phyloP scores from a whole-genome alignment of 371 early-diverging fungal species.

The Blastocladiella emersonii region DNA sequence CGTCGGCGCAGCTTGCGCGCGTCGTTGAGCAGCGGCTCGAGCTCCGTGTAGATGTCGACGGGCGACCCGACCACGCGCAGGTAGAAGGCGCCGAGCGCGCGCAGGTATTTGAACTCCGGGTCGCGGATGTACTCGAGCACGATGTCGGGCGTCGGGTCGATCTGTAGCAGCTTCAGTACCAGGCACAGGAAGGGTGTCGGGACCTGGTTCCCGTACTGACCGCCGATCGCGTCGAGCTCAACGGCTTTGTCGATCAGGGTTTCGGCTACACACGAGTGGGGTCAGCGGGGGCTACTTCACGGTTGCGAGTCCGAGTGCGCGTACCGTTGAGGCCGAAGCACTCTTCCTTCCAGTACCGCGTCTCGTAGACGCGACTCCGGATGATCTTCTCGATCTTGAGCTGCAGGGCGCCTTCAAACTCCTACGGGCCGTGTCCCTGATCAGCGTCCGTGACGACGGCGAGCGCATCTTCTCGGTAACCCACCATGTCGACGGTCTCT shows the following conservation, averaged over 20 bases:
- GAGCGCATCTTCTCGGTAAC: too few relatives aligned
- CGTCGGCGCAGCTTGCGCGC: slow-evolving; percentile 66
- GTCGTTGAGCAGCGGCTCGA: slow-evolving; percentile 78
- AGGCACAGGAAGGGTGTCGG: slow-evolving; percentile 87
- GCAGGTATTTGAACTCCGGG: slow-evolving; percentile 72
- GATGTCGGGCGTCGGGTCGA: slow-evolving; percentile 80
- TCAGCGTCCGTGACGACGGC: too few relatives aligned
- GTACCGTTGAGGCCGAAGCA: slow-evolving; percentile 85
- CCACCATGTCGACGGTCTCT: too few relatives aligned
- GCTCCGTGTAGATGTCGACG: slow-evolving; percentile 59
- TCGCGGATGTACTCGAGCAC: slow-evolving; percentile 57
- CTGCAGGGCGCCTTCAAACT: neutral
- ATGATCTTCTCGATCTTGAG: slow-evolving; percentile 72
- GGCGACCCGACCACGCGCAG: slow-evolving; percentile 61
- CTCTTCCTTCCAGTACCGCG: slow-evolving; percentile 87
- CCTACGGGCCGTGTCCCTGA: too few relatives aligned
- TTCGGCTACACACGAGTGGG: slow-evolving; percentile 39
- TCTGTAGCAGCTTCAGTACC: slow-evolving; percentile 69
- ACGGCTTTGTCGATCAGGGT: slow-evolving; percentile 81
- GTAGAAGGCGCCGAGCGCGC: slow-evolving; percentile 82
- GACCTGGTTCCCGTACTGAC: slow-evolving; percentile 65
- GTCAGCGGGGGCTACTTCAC: neutral
- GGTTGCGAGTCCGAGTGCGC: neutral
- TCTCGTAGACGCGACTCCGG: slow-evolving; percentile 76
- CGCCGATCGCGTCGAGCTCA: slow-evolving; percentile 61